Base-by-base conservation (phyloP, 257 asterid species). In the Nicotiana noctiflora region DNA sequence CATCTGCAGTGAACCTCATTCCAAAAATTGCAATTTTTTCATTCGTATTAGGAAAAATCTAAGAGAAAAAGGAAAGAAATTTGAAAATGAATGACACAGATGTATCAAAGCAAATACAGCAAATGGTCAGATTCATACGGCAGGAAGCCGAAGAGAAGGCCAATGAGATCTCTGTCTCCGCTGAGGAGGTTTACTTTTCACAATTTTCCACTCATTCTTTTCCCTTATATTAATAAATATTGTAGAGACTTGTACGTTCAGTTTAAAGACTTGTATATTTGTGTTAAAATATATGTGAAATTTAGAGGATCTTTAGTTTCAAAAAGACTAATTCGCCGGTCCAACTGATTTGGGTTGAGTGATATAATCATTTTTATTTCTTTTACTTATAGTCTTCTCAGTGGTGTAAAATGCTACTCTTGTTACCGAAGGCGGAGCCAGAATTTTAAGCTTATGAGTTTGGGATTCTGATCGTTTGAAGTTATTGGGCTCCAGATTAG, bases 141-240 rank as follows among this genome's bases (percentile, higher is more conserved):
- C 92, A 90, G 76, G 94, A 90, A 81, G 92, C 92, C 68, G 87
- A 86, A 80, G 92, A 90, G 85, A 88, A 87, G 75, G 91, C 92
- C 81, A 90, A 85, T 77, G 92, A 88, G 80, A 90, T 88, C 83
- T 83, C 89, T 74, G 86, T 88, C 37, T 90, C 90, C 13, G 92
- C 92, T 46, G 88, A 90, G 40, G 92, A 88, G 87, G 93, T 82
- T 18, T 29, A 59, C 79, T 81, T 27, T 9, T 49, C 68, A 14
- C 2, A 40, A 2, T 40, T 40, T 40, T 8, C 12, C 49, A 8
- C 49, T 8, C 49, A 40, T 40, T 40, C 7, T 18, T 79, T 29
- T 52, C 15, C 18, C 10, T 53, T 57, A 40, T 9, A 23, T 40
- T 27, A 52, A 32, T 32, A 32, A 32, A 15, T 55, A 3, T 2